phyloP scores from a whole-genome alignment of 768 basidiomycete species.

The Infundibulicybe gibba region DNA sequence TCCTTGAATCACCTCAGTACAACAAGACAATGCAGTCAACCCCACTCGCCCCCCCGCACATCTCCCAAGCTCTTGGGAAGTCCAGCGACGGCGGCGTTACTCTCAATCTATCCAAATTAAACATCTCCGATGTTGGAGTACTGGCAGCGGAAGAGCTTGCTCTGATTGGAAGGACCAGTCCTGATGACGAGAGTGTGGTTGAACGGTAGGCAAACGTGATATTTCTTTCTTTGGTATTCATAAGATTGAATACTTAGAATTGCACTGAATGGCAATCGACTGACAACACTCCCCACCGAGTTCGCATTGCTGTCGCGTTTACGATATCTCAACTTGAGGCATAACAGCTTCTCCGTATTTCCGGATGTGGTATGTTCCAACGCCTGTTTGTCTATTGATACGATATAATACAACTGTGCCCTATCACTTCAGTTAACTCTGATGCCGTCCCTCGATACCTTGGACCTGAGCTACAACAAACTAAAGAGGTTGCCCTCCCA shows the following conservation, averaged over 20 bases:
- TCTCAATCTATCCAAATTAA: conserved; percentile 78
- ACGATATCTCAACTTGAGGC: conserved; percentile 84
- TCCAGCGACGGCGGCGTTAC: conserved; percentile 82
- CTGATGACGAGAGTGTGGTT: conserved; percentile 48
- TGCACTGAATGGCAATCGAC: conserved; percentile 81
- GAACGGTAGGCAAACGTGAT: conserved; percentile 43
- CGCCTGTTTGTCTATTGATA: neutral
- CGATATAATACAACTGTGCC: conserved; percentile 1
- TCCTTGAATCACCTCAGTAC: conserved; percentile 18
- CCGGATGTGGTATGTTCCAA: conserved; percentile 73
- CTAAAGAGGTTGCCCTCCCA: conserved; percentile 74
- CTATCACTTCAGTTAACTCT: conserved; percentile 59
- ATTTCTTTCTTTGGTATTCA: neutral
- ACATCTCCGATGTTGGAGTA: conserved; percentile 71
- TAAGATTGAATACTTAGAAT: conserved; percentile 45
- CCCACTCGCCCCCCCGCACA: conserved; percentile 43
- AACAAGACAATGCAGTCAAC: conserved; percentile 6
- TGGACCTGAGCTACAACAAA: conserved; percentile 93
- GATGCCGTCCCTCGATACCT: conserved; percentile 85
- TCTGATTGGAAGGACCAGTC: conserved; percentile 45
- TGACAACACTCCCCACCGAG: conserved; percentile 71
- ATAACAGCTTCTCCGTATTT: conserved; percentile 77
- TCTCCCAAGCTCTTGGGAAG: conserved; percentile 58
- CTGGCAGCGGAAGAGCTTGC: conserved; percentile 78
- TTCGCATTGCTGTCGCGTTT: conserved; percentile 71